A percentile compares a stretch with the other conserved stretches of the same genome.
Evolutionary conservation across 768 basidiomycete species (phyloP).

Genomic region (Kwoniella botswanensis): DNA sequence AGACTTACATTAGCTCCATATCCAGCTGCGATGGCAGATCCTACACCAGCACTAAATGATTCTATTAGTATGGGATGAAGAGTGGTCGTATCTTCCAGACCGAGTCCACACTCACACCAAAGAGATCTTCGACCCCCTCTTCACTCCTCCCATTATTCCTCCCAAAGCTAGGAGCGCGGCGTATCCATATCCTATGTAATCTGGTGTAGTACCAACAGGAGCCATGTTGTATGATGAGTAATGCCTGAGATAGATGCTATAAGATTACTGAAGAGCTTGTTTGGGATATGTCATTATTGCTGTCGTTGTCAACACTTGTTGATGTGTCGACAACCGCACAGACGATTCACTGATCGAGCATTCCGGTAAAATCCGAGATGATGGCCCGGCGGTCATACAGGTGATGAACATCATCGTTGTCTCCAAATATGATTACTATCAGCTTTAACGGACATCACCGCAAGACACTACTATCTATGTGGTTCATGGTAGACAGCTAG

Average conservation of each 20-base stretch:
- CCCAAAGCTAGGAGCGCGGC: slow-evolving; percentile 22
- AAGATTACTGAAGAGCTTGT: too few species aligned
- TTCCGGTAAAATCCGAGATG: too few species aligned
- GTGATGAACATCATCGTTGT: too few species aligned
- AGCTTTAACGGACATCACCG: too few species aligned
- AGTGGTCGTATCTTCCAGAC: not conserved
- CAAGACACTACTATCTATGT: too few species aligned
- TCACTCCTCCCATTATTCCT: slow-evolving; percentile 24
- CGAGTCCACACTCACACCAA: slow-evolving; percentile 18
- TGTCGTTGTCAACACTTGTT: too few species aligned
- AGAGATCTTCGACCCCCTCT: slow-evolving; percentile 27
- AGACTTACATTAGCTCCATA: slow-evolving; percentile 32
- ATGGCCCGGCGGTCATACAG: too few species aligned
- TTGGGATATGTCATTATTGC: too few species aligned
- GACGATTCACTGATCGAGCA: too few species aligned
- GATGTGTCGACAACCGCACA: too few species aligned
- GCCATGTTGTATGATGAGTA: slow-evolving; percentile 4
- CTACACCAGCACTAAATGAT: slow-evolving; percentile 20
- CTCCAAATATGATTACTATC: too few species aligned
- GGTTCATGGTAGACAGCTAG: too few species aligned
- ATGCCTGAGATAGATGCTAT: not conserved
- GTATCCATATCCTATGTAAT: slow-evolving; percentile 24
- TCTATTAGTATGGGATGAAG: not conserved
- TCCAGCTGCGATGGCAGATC: slow-evolving; percentile 11
- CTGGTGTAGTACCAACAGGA: slow-evolving; percentile 2